Base-by-base conservation (phyloP, 495 filamentous ascomycete species). In the Penicillium lagena region DNA sequence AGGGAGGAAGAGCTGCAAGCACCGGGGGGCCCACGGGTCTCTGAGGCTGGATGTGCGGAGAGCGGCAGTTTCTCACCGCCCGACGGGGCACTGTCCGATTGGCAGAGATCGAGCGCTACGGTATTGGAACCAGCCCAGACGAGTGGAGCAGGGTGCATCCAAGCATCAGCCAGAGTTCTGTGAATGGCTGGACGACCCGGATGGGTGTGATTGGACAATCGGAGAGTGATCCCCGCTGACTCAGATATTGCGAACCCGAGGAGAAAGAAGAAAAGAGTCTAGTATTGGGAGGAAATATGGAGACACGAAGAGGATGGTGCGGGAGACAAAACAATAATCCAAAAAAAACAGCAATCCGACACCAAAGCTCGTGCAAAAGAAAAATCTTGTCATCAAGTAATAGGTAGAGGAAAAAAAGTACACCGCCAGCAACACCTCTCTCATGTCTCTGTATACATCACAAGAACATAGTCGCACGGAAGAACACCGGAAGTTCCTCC, bases 341-440 rank as follows among this genome's bases (percentile, higher is more conserved):
- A 37, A 29, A 43, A 54, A 47, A 47, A 49, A 52, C 46, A 49
- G 51, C 54, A 51, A 59, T 37, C 45, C 43, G 52, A 58, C 54
- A 63, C 58, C 62, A 50, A 37, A 58, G 52, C 56, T 59, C 50
- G 56, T 62, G 59, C 59, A 55, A 59, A 40, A 52, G 39, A 47
- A 59, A 59, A 52, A 48, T 50, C 40, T 46, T 53, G 55, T 51
- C 56, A 52, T 57, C 35, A 47, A 55, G 52, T 45, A 40, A 43
- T 31, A 46, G 46, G 49, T 22, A 33, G 29, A 27, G 36, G 37
- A 45, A 50, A 47, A 37, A 44, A 37, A 52, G 32, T 44, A 54
- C 42, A 51, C 49, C 45, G 44, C 44, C 44, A 57, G 51, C 39
- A 59, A 54, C 43, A 46, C 45, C 47, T 34, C 37, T 34, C 50